These are phyloP conservation scores for Sporisorium graminicola DNA, from an alignment of 1,284 basidiomycete species.

Conservation along the genomic window DNA sequence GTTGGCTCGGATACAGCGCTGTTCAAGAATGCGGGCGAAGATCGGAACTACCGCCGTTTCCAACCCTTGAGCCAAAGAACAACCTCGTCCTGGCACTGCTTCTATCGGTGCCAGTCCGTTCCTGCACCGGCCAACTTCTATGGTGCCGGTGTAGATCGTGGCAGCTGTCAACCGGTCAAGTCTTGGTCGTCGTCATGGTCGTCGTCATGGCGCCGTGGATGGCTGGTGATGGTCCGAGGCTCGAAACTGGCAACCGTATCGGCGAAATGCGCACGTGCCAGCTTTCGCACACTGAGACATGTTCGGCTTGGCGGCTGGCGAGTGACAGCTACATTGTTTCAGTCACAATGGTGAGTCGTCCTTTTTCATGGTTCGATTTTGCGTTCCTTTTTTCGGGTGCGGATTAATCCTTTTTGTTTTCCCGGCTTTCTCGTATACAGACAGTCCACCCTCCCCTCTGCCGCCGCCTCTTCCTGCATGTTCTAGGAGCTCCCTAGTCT, in stretches of 20 bases:
- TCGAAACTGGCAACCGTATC: no score
- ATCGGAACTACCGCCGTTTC: not conserved
- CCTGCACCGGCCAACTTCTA: no score
- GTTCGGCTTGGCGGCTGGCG: not conserved
- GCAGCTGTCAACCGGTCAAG: no score
- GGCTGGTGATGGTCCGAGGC: not conserved
- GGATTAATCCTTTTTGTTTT: no score
- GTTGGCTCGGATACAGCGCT: not conserved
- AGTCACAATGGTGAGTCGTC: no score
- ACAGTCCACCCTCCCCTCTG: no score
- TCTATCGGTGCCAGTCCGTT: not conserved
- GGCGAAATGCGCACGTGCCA: not conserved
- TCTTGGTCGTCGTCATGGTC: not conserved
- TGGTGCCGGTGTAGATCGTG: no score
- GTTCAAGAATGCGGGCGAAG: not conserved
- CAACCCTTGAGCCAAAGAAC: not conserved
- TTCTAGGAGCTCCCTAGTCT: no score
- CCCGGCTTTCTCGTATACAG: no score
- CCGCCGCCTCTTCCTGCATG: no score
- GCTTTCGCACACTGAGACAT: not conserved
- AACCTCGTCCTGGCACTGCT: not conserved
- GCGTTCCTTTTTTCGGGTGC: not conserved
- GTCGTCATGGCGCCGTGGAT: no score
- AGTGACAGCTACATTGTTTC: not conserved
- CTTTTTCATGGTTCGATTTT: not conserved